phyloP scores from a whole-genome alignment of 306 rosid genomes.

The Fragaria iinumae region DNA sequence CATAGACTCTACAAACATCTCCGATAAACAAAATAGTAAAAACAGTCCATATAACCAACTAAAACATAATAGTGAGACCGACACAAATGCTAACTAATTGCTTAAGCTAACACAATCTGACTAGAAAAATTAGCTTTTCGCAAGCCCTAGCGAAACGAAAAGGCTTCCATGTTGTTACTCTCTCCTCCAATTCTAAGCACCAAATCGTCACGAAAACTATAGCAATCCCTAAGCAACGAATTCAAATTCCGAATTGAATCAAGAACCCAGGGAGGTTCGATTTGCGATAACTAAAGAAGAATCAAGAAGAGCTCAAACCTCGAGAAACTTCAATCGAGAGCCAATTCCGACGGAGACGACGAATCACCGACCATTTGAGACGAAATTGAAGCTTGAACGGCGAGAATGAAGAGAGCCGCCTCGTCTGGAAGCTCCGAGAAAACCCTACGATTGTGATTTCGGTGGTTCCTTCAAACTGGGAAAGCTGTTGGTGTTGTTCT shows the following conservation, averaged over 20 bases:
- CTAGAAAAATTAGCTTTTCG: conserved; percentile 17
- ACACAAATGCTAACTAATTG: background rate
- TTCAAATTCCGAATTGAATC: conserved; percentile 31
- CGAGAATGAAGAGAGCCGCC: conserved; percentile 21
- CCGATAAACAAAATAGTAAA: background rate
- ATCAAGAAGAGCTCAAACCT: conserved; percentile 37
- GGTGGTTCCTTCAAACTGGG: conserved; percentile 21
- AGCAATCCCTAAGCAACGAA: conserved; percentile 31
- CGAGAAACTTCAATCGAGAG: conserved; percentile 31
- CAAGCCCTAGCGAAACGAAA: conserved; percentile 17
- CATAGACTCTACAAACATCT: background rate
- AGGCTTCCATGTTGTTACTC: conserved; percentile 15
- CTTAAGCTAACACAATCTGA: background rate
- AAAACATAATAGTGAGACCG: background rate
- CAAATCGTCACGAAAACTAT: conserved; percentile 12
- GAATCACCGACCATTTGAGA: conserved; percentile 11
- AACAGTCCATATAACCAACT: background rate
- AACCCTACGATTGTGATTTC: conserved; percentile 29
- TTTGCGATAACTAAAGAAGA: conserved; percentile 3
- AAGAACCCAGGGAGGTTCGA: conserved; percentile 11
- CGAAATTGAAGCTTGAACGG: conserved; percentile 21
- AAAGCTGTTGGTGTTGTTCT: background rate
- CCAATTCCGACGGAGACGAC: conserved; percentile 19
- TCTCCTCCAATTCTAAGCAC: conserved; percentile 10
- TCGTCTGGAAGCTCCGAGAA: conserved; percentile 9